Percentiles rank a stretch among this genome's conserved stretches.
Conservation (phyloP, 495 filamentous ascomycete genomes). For the Neurospora sp. region DNA sequence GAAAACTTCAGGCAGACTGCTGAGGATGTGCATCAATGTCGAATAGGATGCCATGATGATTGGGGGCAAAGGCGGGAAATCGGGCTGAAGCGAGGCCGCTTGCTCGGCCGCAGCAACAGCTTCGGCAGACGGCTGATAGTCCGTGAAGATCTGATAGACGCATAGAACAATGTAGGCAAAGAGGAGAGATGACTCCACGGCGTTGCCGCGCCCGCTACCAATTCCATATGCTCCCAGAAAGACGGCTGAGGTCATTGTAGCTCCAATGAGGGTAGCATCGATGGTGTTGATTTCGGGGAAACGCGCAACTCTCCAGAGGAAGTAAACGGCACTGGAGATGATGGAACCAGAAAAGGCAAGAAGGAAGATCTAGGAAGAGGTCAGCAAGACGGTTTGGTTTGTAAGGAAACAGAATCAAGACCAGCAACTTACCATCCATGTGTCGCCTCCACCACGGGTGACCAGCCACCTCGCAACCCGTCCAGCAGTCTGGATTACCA, state of each 20-base stretch:
- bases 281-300: conserved; percentile 90
- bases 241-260: conserved; percentile 79
- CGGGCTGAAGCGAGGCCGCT: conserved; percentile 47
- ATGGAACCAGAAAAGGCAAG: conserved; percentile 80
- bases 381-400: neutral
- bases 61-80: conserved; percentile 88
- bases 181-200: conserved; percentile 88
- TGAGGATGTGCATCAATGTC: conserved; percentile 75
- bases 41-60: conserved; percentile 99
- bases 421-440: conserved; percentile 79
- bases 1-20: conserved; percentile 70
- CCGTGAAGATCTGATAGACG: conserved; percentile 98
- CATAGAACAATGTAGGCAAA: conserved; percentile 96
- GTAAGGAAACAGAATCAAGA: neutral
- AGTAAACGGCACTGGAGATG: conserved; percentile 90
- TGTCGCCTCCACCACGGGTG: conserved; percentile 83
- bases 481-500: conserved; percentile 90
- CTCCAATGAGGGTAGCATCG: conserved; percentile 89
- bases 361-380: conserved; percentile 59
- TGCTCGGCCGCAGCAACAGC: conserved; percentile 43
- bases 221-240: conserved; percentile 93
- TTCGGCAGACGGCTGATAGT: conserved; percentile 72
- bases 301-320: conserved; percentile 85
- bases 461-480: conserved; percentile 95
- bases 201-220: conserved; percentile 86